phyloP scores from a whole-genome alignment of 176 grass and related monocot species.

The Phragmites australis region DNA sequence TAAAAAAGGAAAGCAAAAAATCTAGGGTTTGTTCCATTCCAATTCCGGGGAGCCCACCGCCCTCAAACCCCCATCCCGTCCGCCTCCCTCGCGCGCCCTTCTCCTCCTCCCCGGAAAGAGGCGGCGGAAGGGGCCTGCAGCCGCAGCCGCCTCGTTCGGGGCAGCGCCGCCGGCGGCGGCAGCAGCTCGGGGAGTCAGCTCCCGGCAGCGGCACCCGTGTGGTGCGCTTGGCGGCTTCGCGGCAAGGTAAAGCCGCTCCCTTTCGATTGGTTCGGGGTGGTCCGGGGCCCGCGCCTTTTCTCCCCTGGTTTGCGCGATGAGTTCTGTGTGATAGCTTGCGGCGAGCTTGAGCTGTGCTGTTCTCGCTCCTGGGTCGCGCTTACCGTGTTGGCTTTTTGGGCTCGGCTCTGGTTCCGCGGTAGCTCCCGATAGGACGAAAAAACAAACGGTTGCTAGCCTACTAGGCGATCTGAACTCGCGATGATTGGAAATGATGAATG shows the following conservation, averaged over 20 bases:
- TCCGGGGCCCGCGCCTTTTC: not conserved
- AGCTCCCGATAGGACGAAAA: not conserved
- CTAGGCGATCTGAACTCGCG: not conserved
- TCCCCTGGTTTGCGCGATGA: not conserved
- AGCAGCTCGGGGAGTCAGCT: slow-evolving; percentile 15
- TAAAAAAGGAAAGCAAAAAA: not conserved
- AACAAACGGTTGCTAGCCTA: not conserved
- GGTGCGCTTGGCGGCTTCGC: too few species aligned
- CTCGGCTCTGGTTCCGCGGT: not conserved
- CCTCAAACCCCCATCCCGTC: not conserved
- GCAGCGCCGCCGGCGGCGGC: not conserved
- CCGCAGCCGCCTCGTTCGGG: not conserved
- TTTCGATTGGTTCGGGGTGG: slow-evolving; percentile 12
- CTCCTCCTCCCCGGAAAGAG: too few species aligned
- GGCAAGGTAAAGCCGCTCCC: not conserved
- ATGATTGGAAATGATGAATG: not conserved
- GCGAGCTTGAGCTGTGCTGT: not conserved
- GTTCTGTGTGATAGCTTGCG: not conserved
- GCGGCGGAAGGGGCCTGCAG: not conserved
- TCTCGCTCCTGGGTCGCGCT: too few species aligned
- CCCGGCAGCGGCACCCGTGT: not conserved
- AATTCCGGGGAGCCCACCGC: slow-evolving; percentile 13
- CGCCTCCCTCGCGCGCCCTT: not conserved
- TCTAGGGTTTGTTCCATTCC: slow-evolving; percentile 42
- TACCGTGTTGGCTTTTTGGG: not conserved